A percentile compares a stretch with the other conserved stretches of the same genome.
Evolutionary conservation across 345 rosid genomes (phyloP).

Genomic region (Pseudoturritis turrita): DNA sequence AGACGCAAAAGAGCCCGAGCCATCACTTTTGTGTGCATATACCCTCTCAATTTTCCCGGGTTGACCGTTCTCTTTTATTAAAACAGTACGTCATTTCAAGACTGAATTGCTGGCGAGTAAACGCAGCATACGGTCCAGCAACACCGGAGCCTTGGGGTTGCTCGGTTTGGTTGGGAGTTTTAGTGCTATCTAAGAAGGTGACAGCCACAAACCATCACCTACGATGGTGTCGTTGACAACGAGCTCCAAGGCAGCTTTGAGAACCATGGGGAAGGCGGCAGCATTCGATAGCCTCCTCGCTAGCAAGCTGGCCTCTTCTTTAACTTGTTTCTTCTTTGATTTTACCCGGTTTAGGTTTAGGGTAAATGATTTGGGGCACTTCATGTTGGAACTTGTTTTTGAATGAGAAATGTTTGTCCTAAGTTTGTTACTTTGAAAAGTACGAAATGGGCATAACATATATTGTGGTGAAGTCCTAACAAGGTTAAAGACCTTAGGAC

Average conservation of each 20-base stretch:
- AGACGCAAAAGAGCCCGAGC: background rate
- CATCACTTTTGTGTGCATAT: slow-evolving; percentile 1
- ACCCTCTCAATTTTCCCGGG: background rate
- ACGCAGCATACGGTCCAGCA: slow-evolving; percentile 43
- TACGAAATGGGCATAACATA: too few relatives aligned
- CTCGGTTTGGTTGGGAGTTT: slow-evolving; percentile 9
- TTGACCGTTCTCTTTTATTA: background rate
- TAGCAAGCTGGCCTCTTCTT: background rate
- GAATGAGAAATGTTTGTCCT: too few relatives aligned
- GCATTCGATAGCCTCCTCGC: background rate
- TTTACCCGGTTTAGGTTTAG: background rate
- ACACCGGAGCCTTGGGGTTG: slow-evolving; percentile 33
- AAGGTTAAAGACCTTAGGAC: too few relatives aligned
- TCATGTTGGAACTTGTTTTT: too few relatives aligned
- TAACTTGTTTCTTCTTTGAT: background rate
- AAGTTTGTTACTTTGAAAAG: too few relatives aligned
- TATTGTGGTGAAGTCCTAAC: too few relatives aligned
- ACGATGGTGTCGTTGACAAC: slow-evolving; percentile 38
- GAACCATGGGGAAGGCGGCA: slow-evolving; percentile 35
- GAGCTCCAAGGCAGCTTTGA: slow-evolving; percentile 39
- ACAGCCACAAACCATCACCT: slow-evolving; percentile 6
- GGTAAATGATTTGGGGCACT: too few relatives aligned
- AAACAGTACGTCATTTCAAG: slow-evolving; percentile 24
- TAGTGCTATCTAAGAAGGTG: slow-evolving; percentile 35
- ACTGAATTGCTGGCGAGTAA: slow-evolving; percentile 35